Percentiles rank a stretch among this genome's conserved stretches.
Evolutionary conservation across 257 asterid genomes (phyloP).

Genomic region (Cordia subcordata): DNA sequence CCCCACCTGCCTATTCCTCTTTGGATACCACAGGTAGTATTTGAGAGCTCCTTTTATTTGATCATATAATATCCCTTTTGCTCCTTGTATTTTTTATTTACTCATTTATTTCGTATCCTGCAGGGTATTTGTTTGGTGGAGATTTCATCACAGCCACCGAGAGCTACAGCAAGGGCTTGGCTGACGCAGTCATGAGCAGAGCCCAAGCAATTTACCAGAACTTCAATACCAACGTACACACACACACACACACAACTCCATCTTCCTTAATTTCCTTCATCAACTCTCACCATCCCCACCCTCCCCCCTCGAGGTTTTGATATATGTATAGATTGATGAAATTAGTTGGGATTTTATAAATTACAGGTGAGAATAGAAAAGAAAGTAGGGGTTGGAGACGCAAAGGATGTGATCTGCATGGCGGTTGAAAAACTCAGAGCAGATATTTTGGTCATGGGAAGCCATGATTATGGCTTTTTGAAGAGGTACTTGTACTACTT

Average conservation of each 20-base stretch:
- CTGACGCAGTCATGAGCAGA: slow-evolving; percentile 46
- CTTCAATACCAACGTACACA: slow-evolving; percentile 18
- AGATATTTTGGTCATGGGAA: slow-evolving; percentile 61
- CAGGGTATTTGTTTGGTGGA: slow-evolving; percentile 38
- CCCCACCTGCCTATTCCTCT: slow-evolving; percentile 39
- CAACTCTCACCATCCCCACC: too few species aligned
- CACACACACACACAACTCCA: neutral
- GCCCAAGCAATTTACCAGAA: slow-evolving; percentile 40
- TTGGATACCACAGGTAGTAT: too few species aligned
- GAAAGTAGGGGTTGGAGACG: slow-evolving; percentile 56
- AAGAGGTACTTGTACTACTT: slow-evolving; percentile 46
- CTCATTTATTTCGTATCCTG: neutral
- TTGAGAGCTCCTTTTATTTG: neutral
- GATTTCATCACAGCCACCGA: slow-evolving; percentile 36
- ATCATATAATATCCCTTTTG: neutral
- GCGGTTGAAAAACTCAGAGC: slow-evolving; percentile 55
- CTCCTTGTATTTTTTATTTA: neutral
- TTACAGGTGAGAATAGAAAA: slow-evolving; percentile 48
- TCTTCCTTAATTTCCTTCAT: neutral
- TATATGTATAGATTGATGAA: too few species aligned
- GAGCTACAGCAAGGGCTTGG: slow-evolving; percentile 31
- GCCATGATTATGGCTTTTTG: slow-evolving; percentile 67
- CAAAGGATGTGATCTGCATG: slow-evolving; percentile 55
- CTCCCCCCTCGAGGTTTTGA: too few species aligned
- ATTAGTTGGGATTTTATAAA: too few species aligned